Conservation (phyloP, 352 stramenopile species). For the Phytopythium aichiense region DNA sequence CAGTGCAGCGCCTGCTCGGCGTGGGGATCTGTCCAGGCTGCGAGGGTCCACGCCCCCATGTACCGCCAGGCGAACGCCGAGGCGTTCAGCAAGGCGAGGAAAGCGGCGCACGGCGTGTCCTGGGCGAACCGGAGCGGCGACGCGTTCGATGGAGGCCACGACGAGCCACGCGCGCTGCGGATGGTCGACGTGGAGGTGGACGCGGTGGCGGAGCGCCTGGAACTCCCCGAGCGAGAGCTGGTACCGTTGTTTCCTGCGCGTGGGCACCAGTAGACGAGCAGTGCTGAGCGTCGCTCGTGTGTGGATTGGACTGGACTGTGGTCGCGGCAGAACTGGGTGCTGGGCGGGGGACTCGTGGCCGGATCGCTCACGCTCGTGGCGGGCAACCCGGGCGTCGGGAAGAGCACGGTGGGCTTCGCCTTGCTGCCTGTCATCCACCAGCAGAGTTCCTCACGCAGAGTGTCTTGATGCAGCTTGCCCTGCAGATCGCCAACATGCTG, state of each 20-base stretch:
- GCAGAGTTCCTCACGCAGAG: background rate
- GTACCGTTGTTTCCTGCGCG: slow-evolving; percentile 10
- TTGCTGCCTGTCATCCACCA: background rate
- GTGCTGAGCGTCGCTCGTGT: background rate
- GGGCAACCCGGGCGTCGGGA: slow-evolving; percentile 93
- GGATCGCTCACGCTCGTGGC: slow-evolving; percentile 94
- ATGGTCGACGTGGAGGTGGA: slow-evolving; percentile 73
- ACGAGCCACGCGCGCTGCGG: slow-evolving; percentile 30
- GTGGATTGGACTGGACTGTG: background rate
- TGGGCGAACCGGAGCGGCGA: slow-evolving; percentile 21
- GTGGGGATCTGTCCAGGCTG: slow-evolving; percentile 88
- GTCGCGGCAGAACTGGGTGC: slow-evolving; percentile 81
- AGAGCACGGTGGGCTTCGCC: slow-evolving; percentile 66
- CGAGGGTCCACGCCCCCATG: slow-evolving; percentile 25
- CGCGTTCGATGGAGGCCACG: slow-evolving; percentile 7
- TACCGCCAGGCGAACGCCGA: slow-evolving; percentile 63
- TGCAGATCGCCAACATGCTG: slow-evolving; percentile 93
- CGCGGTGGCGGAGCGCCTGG: slow-evolving; percentile 49
- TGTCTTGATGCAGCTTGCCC: slow-evolving; percentile 51
- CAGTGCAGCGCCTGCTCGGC: slow-evolving; percentile 84
- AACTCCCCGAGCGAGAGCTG: slow-evolving; percentile 70
- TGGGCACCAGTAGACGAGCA: background rate
- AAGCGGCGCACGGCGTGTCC: slow-evolving; percentile 24
- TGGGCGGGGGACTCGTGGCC: slow-evolving; percentile 94
- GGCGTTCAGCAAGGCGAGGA: slow-evolving; percentile 34